Percentiles rank a stretch among this genome's conserved stretches.
Evolutionary conservation across 2,329 filamentous ascomycete genomes (phyloP).

Genomic region (Emmonsiellopsis sp.): DNA sequence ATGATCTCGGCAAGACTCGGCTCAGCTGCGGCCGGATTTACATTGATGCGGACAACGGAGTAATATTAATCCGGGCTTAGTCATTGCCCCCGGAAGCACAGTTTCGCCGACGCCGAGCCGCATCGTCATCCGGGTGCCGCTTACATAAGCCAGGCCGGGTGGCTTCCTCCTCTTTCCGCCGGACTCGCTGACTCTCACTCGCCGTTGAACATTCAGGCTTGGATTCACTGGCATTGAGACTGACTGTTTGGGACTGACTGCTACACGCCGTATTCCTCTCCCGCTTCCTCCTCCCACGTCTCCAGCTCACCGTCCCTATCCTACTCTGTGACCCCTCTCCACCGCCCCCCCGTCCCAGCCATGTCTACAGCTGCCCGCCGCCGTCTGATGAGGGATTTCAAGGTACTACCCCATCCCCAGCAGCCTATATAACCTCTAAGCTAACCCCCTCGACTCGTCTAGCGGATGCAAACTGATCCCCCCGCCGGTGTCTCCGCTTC

Average conservation of each 20-base stretch:
- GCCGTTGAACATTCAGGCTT: no score
- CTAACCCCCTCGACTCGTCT: constrained; percentile 5
- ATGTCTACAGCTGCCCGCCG: constrained; percentile 94
- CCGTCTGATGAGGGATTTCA: constrained; percentile 98
- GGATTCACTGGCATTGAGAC: no score
- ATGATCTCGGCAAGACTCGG: background rate
- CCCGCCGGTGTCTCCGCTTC: constrained; percentile 94
- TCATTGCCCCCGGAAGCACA: background rate
- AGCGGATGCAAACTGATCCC: constrained; percentile 99
- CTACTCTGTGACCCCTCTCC: background rate
- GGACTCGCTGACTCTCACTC: no score
- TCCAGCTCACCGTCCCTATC: background rate
- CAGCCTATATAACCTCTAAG: background rate
- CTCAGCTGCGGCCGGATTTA: background rate
- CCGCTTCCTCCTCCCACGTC: background rate
- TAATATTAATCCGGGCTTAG: background rate
- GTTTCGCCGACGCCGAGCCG: background rate
- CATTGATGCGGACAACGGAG: background rate
- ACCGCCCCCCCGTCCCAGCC: constrained; percentile 16
- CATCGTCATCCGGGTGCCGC: no score
- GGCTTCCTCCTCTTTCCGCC: no score
- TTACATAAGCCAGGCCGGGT: no score
- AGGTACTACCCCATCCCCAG: constrained; percentile 46
- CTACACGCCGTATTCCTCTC: no score
- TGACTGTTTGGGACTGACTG: no score